Conservation (phyloP, 2,329 filamentous ascomycete genomes). For the Mollisia scopiformis region DNA sequence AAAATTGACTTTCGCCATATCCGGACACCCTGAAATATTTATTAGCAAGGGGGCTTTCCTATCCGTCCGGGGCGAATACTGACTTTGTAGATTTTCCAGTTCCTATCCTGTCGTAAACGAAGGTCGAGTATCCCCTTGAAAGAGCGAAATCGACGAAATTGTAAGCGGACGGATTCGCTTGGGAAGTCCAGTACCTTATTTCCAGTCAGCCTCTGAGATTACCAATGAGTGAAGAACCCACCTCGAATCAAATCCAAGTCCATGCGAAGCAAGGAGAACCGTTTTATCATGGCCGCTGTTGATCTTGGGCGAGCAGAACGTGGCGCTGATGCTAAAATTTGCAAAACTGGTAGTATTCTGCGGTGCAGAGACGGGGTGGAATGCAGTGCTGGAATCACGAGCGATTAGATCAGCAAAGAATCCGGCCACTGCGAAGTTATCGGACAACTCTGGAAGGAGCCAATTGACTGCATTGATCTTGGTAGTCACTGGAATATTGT, state of each 20-base stretch:
- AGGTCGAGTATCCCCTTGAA: constrained; percentile 37
- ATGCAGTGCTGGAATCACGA: background rate
- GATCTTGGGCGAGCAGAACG: background rate
- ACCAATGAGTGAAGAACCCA: background rate
- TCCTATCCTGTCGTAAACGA: constrained; percentile 40
- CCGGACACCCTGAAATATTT: constrained; percentile 17
- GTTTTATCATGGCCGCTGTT: constrained; percentile 2
- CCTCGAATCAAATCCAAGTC: constrained; percentile 50
- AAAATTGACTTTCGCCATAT: background rate
- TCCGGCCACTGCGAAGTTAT: background rate
- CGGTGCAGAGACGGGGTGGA: background rate
- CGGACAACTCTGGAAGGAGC: background rate
- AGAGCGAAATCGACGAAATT: constrained; percentile 37
- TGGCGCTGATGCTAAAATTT: background rate
- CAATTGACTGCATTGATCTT: background rate
- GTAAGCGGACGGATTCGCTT: constrained; percentile 32
- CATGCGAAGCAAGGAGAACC: constrained; percentile 53
- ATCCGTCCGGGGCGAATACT: constrained; percentile 46
- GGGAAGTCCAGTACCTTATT: constrained; percentile 38
- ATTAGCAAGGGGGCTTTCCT: constrained; percentile 34
- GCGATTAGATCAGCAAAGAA: background rate
- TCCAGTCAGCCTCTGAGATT: constrained; percentile 18
- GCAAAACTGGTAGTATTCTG: constrained; percentile 2
- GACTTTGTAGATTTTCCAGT: constrained; percentile 41
- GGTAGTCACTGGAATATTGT: background rate